Percentiles rank a stretch among this genome's conserved stretches.
Evolutionary conservation across 495 filamentous ascomycete genomes (phyloP).

Genomic region (Oidiodendron maius): DNA sequence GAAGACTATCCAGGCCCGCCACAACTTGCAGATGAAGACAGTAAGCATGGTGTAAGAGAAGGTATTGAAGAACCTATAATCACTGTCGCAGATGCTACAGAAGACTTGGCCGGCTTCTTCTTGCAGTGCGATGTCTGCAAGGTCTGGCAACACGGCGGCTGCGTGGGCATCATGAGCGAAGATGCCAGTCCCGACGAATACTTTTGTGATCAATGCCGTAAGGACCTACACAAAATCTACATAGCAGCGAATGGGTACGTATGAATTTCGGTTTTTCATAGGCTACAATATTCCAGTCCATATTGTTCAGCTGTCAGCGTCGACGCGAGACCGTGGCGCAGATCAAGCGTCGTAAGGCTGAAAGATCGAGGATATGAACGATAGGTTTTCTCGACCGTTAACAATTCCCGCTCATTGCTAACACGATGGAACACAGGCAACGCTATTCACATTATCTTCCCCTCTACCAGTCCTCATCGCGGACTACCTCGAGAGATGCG

Average conservation of each 20-base stretch:
- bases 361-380: constrained; percentile 15
- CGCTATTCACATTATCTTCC: constrained; percentile 51
- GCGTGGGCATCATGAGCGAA: constrained; percentile 94
- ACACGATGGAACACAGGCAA: constrained; percentile 34
- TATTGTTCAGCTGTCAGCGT: too few species aligned
- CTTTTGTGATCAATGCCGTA: constrained; percentile 91
- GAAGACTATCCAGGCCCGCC: constrained; percentile 93
- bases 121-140: constrained; percentile 98
- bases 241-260: constrained; percentile 82
- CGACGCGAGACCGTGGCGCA: constrained; percentile 39
- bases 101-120: constrained; percentile 90
- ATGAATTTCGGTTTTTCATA: constrained; percentile 6
- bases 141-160: constrained; percentile 98
- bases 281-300: constrained; percentile 34
- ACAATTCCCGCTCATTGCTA: constrained; percentile 13
- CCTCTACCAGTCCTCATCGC: constrained; percentile 37
- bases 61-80: constrained; percentile 45
- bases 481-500: constrained; percentile 44
- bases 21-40: constrained; percentile 53
- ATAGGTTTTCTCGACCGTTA: constrained; percentile 3
- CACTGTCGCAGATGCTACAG: constrained; percentile 63
- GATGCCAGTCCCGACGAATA: constrained; percentile 91
- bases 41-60: constrained; percentile 43
- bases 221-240: constrained; percentile 81
- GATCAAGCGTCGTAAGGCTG: constrained; percentile 37